phyloP scores from a whole-genome alignment of 768 basidiomycete species.

The Holtermanniella nyarrowii region DNA sequence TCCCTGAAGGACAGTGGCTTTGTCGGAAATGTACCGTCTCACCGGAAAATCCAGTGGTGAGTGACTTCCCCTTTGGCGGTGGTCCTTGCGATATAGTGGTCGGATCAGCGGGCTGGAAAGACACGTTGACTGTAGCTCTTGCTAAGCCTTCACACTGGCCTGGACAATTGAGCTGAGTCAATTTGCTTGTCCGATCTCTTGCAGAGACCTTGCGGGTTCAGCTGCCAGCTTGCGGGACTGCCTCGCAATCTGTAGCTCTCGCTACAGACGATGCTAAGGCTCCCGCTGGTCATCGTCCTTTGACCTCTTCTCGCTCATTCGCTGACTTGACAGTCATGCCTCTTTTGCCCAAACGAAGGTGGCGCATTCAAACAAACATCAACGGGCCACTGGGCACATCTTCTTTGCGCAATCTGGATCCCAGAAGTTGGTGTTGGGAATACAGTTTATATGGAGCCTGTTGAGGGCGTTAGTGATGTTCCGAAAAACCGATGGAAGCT shows the following conservation, averaged over 20 bases:
- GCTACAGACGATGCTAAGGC: no score
- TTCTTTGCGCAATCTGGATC: conserved; percentile 94
- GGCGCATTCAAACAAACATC: conserved; percentile 98
- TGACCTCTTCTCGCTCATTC: not conserved
- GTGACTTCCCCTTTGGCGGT: conserved; percentile 37
- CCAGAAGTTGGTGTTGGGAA: conserved; percentile 89
- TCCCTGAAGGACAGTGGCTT: conserved; percentile 98
- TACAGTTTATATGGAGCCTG: conserved; percentile 95
- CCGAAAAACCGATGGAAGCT: conserved; percentile 89
- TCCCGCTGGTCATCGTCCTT: no score
- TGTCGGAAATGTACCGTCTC: conserved; percentile 97
- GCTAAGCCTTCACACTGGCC: no score
- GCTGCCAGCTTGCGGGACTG: no score
- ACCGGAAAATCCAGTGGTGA: conserved; percentile 86
- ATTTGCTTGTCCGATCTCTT: conserved; percentile 1
- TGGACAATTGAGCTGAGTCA: not conserved
- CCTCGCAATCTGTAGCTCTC: no score
- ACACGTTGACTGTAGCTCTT: no score
- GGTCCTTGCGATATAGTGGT: not conserved
- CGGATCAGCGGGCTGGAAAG: no score
- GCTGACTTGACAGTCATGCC: conserved; percentile 71
- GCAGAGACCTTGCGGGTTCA: no score
- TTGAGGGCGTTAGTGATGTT: conserved; percentile 77
- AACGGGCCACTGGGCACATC: conserved; percentile 86
- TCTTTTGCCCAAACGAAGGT: conserved; percentile 92